A percentile compares a stretch with the other conserved stretches of the same genome.
phyloP scores from a whole-genome alignment of 306 rosid species.

The Carpinus viminea region DNA sequence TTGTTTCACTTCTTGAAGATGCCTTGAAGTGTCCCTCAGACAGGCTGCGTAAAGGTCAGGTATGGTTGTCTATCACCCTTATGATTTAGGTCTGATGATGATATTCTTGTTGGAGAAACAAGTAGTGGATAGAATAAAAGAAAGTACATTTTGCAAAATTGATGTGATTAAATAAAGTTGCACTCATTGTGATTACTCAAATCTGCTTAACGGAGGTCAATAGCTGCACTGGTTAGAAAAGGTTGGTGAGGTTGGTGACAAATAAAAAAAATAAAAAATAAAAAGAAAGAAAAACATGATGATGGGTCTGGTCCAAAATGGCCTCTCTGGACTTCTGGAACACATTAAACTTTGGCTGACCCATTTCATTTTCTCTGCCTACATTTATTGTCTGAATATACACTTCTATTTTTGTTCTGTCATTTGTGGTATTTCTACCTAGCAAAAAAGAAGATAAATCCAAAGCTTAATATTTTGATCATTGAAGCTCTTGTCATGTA shows the following conservation, averaged over 20 bases:
- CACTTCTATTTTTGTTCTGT: not conserved
- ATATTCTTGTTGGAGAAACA: not conserved
- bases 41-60: constrained; percentile 96
- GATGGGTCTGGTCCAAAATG: not conserved
- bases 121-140: not conserved
- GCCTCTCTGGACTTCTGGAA: not conserved
- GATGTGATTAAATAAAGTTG: not conserved
- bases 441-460: not conserved
- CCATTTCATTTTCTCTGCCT: not conserved
- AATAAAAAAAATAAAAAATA: not conserved
- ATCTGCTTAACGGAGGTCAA: not conserved
- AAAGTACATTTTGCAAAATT: not conserved
- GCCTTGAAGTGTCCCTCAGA: constrained; percentile 93
- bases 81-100: not conserved
- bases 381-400: no score
- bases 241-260: not conserved
- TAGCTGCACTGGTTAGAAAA: not conserved
- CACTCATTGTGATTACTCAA: not conserved
- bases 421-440: not conserved
- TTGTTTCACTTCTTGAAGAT: constrained; percentile 80
- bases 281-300: not conserved
- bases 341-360: not conserved
- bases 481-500: not conserved
- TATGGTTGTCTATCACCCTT: constrained; percentile 37
- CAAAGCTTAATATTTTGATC: not conserved